Base-by-base conservation (phyloP, 345 rosid species). In the Raphanus sativus region DNA sequence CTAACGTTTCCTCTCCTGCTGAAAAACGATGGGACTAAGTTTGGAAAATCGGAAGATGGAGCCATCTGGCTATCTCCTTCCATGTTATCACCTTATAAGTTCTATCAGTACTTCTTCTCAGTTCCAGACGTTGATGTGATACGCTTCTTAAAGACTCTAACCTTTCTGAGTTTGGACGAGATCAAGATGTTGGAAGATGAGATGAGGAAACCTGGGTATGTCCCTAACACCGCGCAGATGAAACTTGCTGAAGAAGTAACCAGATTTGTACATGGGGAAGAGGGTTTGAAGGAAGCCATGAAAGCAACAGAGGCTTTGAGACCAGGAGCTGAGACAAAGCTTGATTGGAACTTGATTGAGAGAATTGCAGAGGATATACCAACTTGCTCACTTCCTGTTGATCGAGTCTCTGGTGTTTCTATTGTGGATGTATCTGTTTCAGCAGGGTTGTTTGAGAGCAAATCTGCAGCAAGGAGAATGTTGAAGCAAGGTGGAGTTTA, bases 41-140 rank as follows among this genome's bases (percentile, higher is more conserved):
- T 94, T 60, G 98, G 98, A n/a, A 94, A 94, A 72, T 94, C 98
- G 0, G 98, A 94, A 82, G 98, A 90, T 55, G 98, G 98, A 66
- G 98, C 98, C n/a, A 83, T 94, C 69, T 94, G 98, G 98, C 85
- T 94, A 8, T 86, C 94, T 0, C 88, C 98, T 1, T 72, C 89
- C 0, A 78, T 87, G 86, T 64, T 94, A 52, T 94, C 98, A 7
- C 94, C 98, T 5, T 94, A 92, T 79, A 92, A 89, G 81, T 94
- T 94, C 72, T 94, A 92, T 79, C 98, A 94, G 87, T 87, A 92
- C 81, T 92, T 92, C 84, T 94, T 94, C 84, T 85, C 95, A n/a
- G 90, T 94, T 62, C 87, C 97, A 5, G 98, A 94, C 56, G 83
- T 80, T 4, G 98, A 94, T 80, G 86, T 94, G 42, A 83, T 92